Base-by-base conservation (phyloP, 2,329 filamentous ascomycete species). In the Ascochyta viciae-villosae region DNA sequence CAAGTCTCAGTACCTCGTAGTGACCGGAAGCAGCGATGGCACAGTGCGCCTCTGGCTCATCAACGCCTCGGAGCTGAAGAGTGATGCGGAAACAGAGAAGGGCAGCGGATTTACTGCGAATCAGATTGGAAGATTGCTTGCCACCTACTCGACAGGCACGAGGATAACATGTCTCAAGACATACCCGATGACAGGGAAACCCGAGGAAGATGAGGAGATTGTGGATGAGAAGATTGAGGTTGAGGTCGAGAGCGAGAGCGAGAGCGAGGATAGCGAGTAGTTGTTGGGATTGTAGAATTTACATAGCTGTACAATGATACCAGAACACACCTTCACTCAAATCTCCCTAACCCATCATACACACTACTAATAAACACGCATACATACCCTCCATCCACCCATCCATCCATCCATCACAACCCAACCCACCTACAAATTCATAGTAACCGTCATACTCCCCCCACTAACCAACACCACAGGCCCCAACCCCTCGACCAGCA, bases 361-460 rank as follows among this genome's bases (percentile, higher is more conserved):
- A 19, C 19, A 19, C 19, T 19, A 19, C 19, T 19, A 19, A 19
- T 19, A 19, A 19, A 19, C 19, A 19, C 19, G 19, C 19, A 19
- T 19, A 19, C 19, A 29, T 31, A 40, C 12, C 24, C 5, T 13
- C 13, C 23, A 26, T 9, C 8, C 13, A n/a, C 1, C 12, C 31
- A n/a, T 12, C 5, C 38, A 5, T 2, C 19, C 16, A 16, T 16
- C 16, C 16, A n/a, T n/a, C n/a, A 19, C 19, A 40, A 40, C 38
- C 5, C 39, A 13, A 29, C 6, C 48, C 35, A 27, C 66, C 47
- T 50, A 91, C 58, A 91, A 75, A 72, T 87, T 90, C 68, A 90
- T 89, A 6, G 89, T 96, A 42, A 96, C 91, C 15, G 91, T 96
- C 89, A 96, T 92, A 68, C 88, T 92, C 75, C 96, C 96, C 75